Evolutionary conservation across 208 protist species (phyloP), one percentile per base, ranked within the genome.

Genomic region (Phytomonas francai): DNA sequence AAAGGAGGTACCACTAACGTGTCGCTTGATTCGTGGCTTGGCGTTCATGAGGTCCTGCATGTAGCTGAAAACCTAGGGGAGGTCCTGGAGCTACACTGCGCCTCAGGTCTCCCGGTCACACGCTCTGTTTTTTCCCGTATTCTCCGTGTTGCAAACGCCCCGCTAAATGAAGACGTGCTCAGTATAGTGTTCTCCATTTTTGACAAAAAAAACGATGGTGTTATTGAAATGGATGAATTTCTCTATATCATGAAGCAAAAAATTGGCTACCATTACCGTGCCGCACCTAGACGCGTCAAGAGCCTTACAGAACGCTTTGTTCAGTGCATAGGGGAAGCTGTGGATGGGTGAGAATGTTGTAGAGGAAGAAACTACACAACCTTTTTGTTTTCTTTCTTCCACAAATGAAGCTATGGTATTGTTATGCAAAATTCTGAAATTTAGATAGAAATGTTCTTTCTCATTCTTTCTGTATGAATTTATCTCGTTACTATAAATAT

Each of bases 181-280:
- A 74, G 79, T 54, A 68, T 95, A 14, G 63, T 95, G 34, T 92
- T 93, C 70, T 76, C 81, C 31, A 65, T 96, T 9, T 96, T 96
- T 74, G 91, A 96, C 72, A 81, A 81, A 49, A 84, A 96, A 64
- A 73, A 76, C 31, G 84, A 96, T 70, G 91, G 91, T 49, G 76
- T 78, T 25, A 73, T 96, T 70, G 81, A 92, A 59, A 87, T 92
- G 25, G 87, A 93, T 28, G 91, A 96, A 71, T 90, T 93, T 60
- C 61, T 94, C 0, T 85, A 67, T 59, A 78, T 96, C 30, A 91
- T 95, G 85, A 65, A 81, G 54, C 79, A 85, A 30, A 92, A 91
- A 69, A 77, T 89, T 32, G 80, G 34, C 7, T 94, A 91, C 66
- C 84, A 92, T 73, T 87, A 85, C 71, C 71, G 67, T 8, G 54